Evolutionary conservation across 495 filamentous ascomycete genomes (phyloP).

Genomic region (Tricharina praecox): DNA sequence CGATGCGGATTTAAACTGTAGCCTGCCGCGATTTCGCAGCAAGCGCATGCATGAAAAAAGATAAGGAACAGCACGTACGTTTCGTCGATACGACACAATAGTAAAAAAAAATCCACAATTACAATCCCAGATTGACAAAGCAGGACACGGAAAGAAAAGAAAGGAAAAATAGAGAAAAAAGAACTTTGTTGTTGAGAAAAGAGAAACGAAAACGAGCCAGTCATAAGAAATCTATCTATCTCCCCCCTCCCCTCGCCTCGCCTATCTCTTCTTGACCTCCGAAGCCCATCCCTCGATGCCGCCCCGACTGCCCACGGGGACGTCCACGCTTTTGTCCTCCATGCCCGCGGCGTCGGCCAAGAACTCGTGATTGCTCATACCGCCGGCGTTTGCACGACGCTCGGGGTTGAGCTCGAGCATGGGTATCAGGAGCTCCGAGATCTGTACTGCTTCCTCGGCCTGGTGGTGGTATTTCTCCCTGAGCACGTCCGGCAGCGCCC

Average conservation of each 20-base stretch:
- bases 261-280: slow-evolving; percentile 42
- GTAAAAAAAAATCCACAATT: neutral
- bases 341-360: slow-evolving; percentile 73
- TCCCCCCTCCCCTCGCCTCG: neutral
- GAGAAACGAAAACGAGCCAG: no score
- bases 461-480: slow-evolving; percentile 93
- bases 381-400: slow-evolving; percentile 82
- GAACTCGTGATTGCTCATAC: slow-evolving; percentile 74
- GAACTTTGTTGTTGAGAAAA: neutral
- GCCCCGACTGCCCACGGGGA: slow-evolving; percentile 60
- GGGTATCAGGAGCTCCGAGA: slow-evolving; percentile 72
- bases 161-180: neutral
- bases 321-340: slow-evolving; percentile 54
- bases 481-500: slow-evolving; percentile 86
- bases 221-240: no score
- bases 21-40: no score
- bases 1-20: no score
- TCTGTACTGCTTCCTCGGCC: slow-evolving; percentile 55
- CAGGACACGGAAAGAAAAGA: neutral
- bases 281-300: slow-evolving; percentile 91
- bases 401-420: slow-evolving; percentile 85
- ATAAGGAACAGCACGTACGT: no score
- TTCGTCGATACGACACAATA: no score
- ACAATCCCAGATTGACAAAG: neutral
- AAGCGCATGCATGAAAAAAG: no score